Evolutionary conservation across 2,329 filamentous ascomycete species (phyloP).

Genomic region (Diaporthe australafricana): DNA sequence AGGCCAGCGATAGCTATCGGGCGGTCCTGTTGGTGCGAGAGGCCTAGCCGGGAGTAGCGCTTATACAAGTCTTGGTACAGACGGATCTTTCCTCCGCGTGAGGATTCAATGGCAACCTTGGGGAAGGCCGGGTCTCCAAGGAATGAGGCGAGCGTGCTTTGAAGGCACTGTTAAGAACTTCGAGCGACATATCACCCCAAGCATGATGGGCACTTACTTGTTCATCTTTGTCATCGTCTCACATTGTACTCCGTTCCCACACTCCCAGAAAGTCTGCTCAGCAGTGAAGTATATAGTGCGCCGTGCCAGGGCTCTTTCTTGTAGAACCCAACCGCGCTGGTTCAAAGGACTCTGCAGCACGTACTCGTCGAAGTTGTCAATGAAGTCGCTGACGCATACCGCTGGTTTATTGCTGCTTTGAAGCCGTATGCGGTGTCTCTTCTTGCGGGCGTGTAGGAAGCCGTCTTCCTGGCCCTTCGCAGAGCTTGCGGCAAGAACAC

Average conservation of each 20-base stretch:
- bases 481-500: conserved; percentile 42
- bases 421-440: neutral
- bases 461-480: conserved; percentile 37
- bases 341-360: conserved; percentile 48
- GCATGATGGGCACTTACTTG: too few relatives aligned
- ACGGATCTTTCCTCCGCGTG: conserved; percentile 39
- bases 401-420: conserved; percentile 2
- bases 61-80: conserved; percentile 42
- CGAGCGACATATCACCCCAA: too few relatives aligned
- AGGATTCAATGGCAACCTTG: neutral
- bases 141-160: conserved; percentile 38
- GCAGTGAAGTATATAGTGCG: conserved; percentile 52
- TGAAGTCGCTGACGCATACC: conserved; percentile 42
- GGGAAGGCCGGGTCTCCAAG: conserved; percentile 46
- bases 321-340: conserved; percentile 53
- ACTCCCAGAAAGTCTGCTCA: conserved; percentile 53
- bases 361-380: conserved; percentile 49
- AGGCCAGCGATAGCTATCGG: conserved; percentile 47
- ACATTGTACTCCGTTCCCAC: conserved; percentile 49
- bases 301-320: conserved; percentile 51
- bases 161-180: too few relatives aligned
- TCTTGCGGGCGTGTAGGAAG: too few relatives aligned
- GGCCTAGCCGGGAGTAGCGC: conserved; percentile 45
- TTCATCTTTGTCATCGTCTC: conserved; percentile 48
- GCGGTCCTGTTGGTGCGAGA: conserved; percentile 41